A percentile compares a stretch with the other conserved stretches of the same genome.
These are phyloP conservation scores for Penicillium coffeae DNA, from an alignment of 495 filamentous ascomycete species.

Conservation along the genomic window DNA sequence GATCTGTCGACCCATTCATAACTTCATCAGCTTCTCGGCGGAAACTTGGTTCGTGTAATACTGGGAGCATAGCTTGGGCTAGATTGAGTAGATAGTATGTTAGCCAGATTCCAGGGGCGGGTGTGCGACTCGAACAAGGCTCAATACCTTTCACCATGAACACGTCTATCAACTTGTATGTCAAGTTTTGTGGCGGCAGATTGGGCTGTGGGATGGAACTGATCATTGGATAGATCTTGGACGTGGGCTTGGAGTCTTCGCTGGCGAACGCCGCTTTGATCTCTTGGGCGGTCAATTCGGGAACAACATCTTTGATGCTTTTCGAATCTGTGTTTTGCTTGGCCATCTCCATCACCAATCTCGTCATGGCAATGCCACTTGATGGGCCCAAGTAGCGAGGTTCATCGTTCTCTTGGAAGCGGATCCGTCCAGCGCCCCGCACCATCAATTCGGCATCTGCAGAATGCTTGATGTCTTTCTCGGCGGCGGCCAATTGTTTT, in stretches of 20 bases:
- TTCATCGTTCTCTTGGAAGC: conserved; percentile 75
- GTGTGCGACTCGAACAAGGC: neutral
- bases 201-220: conserved; percentile 67
- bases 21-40: conserved; percentile 72
- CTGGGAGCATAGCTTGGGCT: conserved; percentile 84
- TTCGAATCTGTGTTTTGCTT: conserved; percentile 81
- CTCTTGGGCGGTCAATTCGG: conserved; percentile 57
- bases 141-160: conserved; percentile 74
- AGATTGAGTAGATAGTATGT: conserved; percentile 6
- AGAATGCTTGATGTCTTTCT: conserved; percentile 62
- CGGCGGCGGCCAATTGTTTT: conserved; percentile 59
- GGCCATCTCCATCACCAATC: conserved; percentile 90
- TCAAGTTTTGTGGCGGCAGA: conserved; percentile 62
- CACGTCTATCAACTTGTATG: conserved; percentile 69
- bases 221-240: conserved; percentile 72
- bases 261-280: conserved; percentile 54
- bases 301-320: conserved; percentile 83
- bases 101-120: neutral
- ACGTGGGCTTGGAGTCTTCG: conserved; percentile 58
- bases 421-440: conserved; percentile 75
- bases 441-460: conserved; percentile 76
- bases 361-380: conserved; percentile 90
- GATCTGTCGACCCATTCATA: conserved; percentile 67
- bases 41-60: conserved; percentile 78
- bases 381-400: conserved; percentile 85